phyloP scores from a whole-genome alignment of 2,329 filamentous ascomycete species.

The Colletotrichum lupini region DNA sequence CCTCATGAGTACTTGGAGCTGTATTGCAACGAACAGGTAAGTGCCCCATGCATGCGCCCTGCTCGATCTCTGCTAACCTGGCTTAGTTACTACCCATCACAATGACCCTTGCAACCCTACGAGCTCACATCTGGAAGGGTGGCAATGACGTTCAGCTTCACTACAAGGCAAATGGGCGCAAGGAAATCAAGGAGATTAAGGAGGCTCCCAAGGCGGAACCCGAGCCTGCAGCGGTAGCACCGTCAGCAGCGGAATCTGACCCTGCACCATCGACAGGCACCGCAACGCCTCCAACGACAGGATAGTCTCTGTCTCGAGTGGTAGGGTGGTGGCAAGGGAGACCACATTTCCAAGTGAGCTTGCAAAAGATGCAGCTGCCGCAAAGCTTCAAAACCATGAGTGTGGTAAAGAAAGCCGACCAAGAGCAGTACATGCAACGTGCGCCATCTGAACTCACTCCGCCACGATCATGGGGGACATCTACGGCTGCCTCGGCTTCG shows the following conservation, averaged over 20 bases:
- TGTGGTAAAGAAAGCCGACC: background rate
- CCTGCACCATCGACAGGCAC: constrained; percentile 24
- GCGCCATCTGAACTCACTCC: background rate
- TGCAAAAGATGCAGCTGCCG: background rate
- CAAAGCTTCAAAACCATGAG: background rate
- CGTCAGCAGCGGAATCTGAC: constrained; percentile 13
- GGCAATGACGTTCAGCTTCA: constrained; percentile 91
- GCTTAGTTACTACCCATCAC: constrained; percentile 75
- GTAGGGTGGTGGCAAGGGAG: background rate
- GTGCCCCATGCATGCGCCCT: constrained; percentile 43
- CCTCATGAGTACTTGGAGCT: constrained; percentile 96
- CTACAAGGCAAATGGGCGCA: constrained; percentile 93
- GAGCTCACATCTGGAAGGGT: constrained; percentile 93
- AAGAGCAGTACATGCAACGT: background rate
- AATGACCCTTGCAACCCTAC: constrained; percentile 94
- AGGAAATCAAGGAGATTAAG: constrained; percentile 84
- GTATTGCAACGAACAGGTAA: constrained; percentile 91
- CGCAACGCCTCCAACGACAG: constrained; percentile 22
- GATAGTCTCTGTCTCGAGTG: constrained; percentile 3
- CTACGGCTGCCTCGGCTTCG: background rate
- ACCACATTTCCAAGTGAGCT: background rate
- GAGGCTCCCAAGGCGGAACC: constrained; percentile 55
- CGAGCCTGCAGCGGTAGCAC: background rate
- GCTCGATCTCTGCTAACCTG: background rate
- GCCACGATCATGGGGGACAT: background rate